A percentile compares a stretch with the other conserved stretches of the same genome.
These are phyloP conservation scores for Claviceps humidiphila DNA, from an alignment of 2,329 filamentous ascomycete genomes.

Conservation along the genomic window DNA sequence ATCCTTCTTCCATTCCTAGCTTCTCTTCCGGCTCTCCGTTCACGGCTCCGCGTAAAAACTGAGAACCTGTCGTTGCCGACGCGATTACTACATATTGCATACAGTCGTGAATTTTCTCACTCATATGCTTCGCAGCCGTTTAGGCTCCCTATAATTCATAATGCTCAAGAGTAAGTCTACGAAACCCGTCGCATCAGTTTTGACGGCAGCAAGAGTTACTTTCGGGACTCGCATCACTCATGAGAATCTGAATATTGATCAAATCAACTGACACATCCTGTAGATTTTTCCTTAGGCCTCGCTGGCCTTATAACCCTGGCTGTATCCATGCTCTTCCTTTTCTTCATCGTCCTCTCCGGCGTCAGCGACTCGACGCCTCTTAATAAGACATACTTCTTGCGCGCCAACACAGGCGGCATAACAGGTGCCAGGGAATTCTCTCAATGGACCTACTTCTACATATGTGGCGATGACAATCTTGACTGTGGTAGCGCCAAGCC, in stretches of 20 bases:
- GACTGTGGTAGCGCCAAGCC: constrained; percentile 51
- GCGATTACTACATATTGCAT: too few relatives aligned
- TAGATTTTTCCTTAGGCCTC: constrained; percentile 29
- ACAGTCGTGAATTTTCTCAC: neutral
- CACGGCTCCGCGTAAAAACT: neutral
- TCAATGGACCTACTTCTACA: constrained; percentile 85
- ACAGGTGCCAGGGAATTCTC: constrained; percentile 51
- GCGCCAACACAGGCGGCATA: constrained; percentile 63
- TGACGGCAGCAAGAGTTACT: too few relatives aligned
- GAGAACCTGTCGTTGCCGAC: too few relatives aligned
- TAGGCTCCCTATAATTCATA: constrained; percentile 1
- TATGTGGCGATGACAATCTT: constrained; percentile 53
- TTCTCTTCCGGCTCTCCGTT: neutral
- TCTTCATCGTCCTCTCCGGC: constrained; percentile 46
- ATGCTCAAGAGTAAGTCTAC: constrained; percentile 10
- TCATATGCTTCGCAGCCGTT: neutral
- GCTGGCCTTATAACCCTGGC: constrained; percentile 35
- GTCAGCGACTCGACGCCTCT: constrained; percentile 40
- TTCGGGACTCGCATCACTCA: neutral
- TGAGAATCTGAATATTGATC: neutral
- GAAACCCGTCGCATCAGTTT: too few relatives aligned
- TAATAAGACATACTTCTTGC: constrained; percentile 72
- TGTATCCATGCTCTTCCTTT: constrained; percentile 38
- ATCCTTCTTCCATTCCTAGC: neutral
- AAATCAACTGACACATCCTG: neutral